Evolutionary conservation across 106 monocot species (phyloP), one percentile per base, ranked within the genome.

Genomic region (Vanilla planifolia): DNA sequence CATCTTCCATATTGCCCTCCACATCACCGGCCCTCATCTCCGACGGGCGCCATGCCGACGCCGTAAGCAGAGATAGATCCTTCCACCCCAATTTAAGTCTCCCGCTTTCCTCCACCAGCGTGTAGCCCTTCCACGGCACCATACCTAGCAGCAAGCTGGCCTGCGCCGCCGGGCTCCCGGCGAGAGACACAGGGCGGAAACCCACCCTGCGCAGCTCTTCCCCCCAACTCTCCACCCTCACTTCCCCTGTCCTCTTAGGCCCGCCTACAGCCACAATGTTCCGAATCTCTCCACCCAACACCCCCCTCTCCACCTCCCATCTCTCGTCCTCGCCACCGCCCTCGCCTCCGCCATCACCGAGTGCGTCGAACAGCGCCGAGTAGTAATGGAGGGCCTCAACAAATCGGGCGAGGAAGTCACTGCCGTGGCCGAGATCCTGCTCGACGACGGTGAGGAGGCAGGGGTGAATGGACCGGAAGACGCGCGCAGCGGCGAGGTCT

Each of bases 51-150:
- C 93, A 93, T 7, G 88, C 84, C 16, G 88, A 93, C 8, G 93
- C 93, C 0, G 88, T 88, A 53, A 93, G 79, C 50, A 88, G 51
- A 16, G 93, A 71, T 20, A 88, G 71, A 40, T 88, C 85, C 79
- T 93, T 93, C 93, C 93, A 93, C 0, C 93, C 93, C 4, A 93
- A 67, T 59, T 76, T 88, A 52, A 93, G 52, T 51, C 81, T 75
- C 1, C 93, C 84, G n/a, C 62, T 60, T 22, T 93, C 93, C 67
- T 93, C 93, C 43, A 85, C 63, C 9, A 89, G 37, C 2, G 88
- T 88, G 55, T 93, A 82, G 0, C 93, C 88, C 45, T 75, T 84
- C 80, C 87, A 84, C 0, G 92, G 87, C 26, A 75, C 76, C 87
- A 92, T 92, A 28, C 84, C 92, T 4, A 92, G 68, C 28, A 92